Evolutionary conservation across 148 eudicot genomes (phyloP), one percentile per base, ranked within the genome.

Genomic region (Bassia scoparia): DNA sequence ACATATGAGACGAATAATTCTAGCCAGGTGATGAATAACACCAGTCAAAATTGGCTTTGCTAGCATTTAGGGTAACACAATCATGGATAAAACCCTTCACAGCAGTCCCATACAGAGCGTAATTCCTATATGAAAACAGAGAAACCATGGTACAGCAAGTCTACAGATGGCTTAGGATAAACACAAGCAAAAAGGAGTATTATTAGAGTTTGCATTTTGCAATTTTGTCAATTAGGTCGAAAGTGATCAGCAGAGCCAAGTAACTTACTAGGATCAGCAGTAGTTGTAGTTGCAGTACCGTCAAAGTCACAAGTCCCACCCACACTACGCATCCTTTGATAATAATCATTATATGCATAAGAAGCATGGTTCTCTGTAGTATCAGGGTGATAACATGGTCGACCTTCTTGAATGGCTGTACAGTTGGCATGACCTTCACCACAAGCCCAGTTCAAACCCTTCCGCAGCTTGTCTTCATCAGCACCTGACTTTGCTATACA

Each of bases 301-400:
- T 81, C 90, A 67, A 95, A 95, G 76, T 95, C 97, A 72, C 99
- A 95, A 68, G 99, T 89, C 72, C 88, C 99, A 44, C 99, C 99
- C 61, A 76, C 69, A 67, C 89, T 82, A 15, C 60, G 84, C 97
- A 85, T 92, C 76, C 72, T 87, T 67, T 95, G 99, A 77, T 89
- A 95, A 81, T 95, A 95, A 76, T 95, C 94, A 55, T 95, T 95
- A 78, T 82, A 95, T 71, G 97, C 99, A 78, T 84, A 95, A 27
- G 99, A 95, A 73, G 99, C 97, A 77, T 95, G 99, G 61, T 87
- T 95, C 77, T 83, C 84, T 64, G 85, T n/a, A 24, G 88, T 95
- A 81, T 95, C 86, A 29, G 99, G 99, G 52, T 76, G 68, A 67
- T 84, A 95, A 81, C 99, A 95, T 0, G 88, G 89, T 59, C 82